Evolutionary conservation across 306 rosid species (phyloP), one percentile per base, ranked within the genome.

Genomic region (Vicia sativa): DNA sequence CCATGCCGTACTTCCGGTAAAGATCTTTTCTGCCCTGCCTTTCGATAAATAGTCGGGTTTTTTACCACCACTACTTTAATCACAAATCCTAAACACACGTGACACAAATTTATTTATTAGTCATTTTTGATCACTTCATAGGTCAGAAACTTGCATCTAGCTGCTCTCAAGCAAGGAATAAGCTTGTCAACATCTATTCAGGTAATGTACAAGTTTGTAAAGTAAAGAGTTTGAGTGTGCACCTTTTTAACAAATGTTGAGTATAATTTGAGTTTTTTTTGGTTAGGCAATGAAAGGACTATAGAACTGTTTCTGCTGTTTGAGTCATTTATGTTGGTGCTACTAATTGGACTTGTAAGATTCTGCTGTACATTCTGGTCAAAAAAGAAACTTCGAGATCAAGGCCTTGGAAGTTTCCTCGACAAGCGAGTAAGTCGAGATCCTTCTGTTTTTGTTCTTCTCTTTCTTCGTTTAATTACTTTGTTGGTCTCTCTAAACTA

Each of bases 281-380:
- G 70, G 65, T 77, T 77, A 88, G 92, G 89, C 23, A 86, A 75
- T 8, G 87, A 84, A 75, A 86, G 84, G 62, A 79, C 89, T 6
- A 81, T 84, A 66, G 64, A 79, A 43, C 57, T 81, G 81, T 86
- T 91, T 75, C 88, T 91, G 39, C 72, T 91, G 67, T 64, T 84
- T 13, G 89, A 88, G 72, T 77, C 89, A 11, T 72, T 62, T 43
- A 61, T 84, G 60, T 57, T 88, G 79, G 66, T 78, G 34, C 13
- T 76, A 23, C 62, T 91, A 11, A 81, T 82, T 18, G 86, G 77
- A 70, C 70, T 84, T 3, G 85, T 84, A 16, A 78, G 92, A 62
- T 91, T 88, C 57, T 91, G 87, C 58, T 86, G 87, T 19, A 65
- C 82, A 80, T 86, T 91, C 54, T 91, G 95, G 97, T 61, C 59